phyloP scores from a whole-genome alignment of 2,329 filamentous ascomycete genomes.

The Calonectria ilicicola region DNA sequence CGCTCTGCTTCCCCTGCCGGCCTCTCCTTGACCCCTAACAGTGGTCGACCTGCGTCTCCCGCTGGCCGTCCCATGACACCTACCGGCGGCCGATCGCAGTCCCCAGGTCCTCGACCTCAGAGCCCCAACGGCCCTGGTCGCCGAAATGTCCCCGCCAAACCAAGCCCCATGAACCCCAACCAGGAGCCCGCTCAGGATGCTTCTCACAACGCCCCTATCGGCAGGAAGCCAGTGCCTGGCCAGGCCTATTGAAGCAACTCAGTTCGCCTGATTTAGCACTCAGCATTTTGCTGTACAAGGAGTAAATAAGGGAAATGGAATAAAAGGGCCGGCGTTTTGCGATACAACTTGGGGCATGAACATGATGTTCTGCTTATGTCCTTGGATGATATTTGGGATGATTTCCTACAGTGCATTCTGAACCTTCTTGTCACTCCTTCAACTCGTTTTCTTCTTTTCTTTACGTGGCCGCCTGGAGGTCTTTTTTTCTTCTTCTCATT shows the following conservation, averaged over 20 bases:
- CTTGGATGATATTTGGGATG: slow-evolving; percentile 39
- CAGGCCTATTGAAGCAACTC: slow-evolving; percentile 58
- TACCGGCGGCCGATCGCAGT: slow-evolving; percentile 36
- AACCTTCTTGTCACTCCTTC: slow-evolving; percentile 42
- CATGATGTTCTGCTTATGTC: slow-evolving; percentile 40
- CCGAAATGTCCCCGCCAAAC: slow-evolving; percentile 57
- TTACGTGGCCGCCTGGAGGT: slow-evolving; percentile 30
- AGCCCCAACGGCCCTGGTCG: slow-evolving; percentile 57
- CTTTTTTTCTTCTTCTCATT: slow-evolving; percentile 31
- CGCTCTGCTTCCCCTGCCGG: slow-evolving; percentile 48
- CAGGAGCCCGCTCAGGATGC: slow-evolving; percentile 47
- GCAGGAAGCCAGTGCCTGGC: slow-evolving; percentile 68
- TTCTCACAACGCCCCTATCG: slow-evolving; percentile 56
- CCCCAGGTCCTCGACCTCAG: slow-evolving; percentile 49
- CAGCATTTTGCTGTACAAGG: slow-evolving; percentile 26
- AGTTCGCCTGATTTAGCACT: slow-evolving; percentile 28
- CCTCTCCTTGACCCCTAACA: slow-evolving; percentile 40
- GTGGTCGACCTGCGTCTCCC: slow-evolving; percentile 44
- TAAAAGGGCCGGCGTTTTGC: slow-evolving; percentile 47
- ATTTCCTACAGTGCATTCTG: slow-evolving; percentile 34
- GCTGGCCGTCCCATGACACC: slow-evolving; percentile 25
- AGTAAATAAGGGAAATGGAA: slow-evolving; percentile 37
- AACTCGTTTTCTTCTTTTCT: slow-evolving; percentile 24
- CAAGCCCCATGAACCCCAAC: slow-evolving; percentile 60
- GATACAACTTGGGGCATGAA: slow-evolving; percentile 37